These are phyloP conservation scores for Sordariomycetes sp. DNA, from an alignment of 2,329 filamentous ascomycete species.

Conservation along the genomic window DNA sequence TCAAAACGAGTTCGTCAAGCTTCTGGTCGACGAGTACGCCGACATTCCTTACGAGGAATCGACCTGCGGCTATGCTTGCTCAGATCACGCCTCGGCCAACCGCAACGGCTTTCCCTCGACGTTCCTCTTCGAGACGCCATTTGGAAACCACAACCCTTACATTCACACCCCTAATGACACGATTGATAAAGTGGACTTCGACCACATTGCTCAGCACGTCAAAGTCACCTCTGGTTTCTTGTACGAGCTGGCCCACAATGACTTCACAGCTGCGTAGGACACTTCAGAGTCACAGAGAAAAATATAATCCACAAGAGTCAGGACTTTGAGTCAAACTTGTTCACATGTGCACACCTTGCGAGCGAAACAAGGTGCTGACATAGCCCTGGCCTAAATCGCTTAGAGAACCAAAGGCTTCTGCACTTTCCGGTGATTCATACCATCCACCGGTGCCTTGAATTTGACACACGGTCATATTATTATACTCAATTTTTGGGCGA, in stretches of 20 bases:
- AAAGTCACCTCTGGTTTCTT: constrained; percentile 35
- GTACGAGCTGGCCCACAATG: constrained; percentile 26
- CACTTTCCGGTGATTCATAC: too few relatives aligned
- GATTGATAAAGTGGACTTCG: constrained; percentile 58
- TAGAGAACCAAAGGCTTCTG: too few relatives aligned
- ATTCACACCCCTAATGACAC: constrained; percentile 68
- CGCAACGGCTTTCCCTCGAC: constrained; percentile 56
- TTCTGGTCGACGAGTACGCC: constrained; percentile 70
- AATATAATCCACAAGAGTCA: too few relatives aligned
- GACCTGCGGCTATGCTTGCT: constrained; percentile 71
- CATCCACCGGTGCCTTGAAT: too few relatives aligned
- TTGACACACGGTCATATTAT: too few relatives aligned
- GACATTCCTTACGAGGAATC: constrained; percentile 72
- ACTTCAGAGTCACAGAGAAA: too few relatives aligned
- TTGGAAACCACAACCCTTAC: constrained; percentile 53
- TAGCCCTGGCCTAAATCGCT: too few relatives aligned
- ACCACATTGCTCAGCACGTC: constrained; percentile 58
- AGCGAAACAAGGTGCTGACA: too few relatives aligned
- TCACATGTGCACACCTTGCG: too few relatives aligned
- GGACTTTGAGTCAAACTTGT: too few relatives aligned
- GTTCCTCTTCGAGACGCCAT: constrained; percentile 53
- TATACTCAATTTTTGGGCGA: too few relatives aligned
- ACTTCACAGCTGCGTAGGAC: too few relatives aligned
- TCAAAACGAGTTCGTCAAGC: constrained; percentile 77
- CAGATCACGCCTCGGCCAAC: constrained; percentile 57